Percentiles rank a stretch among this genome's conserved stretches.
Conservation (phyloP, 2,329 filamentous ascomycete genomes). For the Fusarium tricinctum region DNA sequence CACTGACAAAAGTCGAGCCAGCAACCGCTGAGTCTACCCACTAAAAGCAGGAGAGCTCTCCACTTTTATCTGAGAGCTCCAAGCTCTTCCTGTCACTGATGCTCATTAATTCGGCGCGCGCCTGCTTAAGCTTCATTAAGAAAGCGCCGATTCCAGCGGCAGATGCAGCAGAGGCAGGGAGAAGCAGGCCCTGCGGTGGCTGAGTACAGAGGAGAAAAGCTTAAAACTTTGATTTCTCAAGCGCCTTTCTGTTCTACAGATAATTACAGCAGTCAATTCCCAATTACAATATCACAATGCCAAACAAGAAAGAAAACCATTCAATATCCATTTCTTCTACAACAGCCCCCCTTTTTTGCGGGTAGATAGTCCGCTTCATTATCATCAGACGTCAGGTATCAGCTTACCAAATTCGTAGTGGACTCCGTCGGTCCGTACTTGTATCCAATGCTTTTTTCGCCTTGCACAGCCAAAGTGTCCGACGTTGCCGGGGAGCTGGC, state of each 20-base stretch:
- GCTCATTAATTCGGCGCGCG: conserved; percentile 33
- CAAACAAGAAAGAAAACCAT: too few species aligned
- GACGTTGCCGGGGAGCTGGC: conserved; percentile 25
- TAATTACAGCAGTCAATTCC: neutral
- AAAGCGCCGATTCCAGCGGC: conserved; percentile 28
- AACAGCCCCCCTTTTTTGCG: conserved; percentile 2
- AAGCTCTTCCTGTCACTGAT: conserved; percentile 35
- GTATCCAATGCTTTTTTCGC: conserved; percentile 1
- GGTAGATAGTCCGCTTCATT: conserved; percentile 1
- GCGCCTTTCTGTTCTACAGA: neutral
- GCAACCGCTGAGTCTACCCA: conserved; percentile 20
- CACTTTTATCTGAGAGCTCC: conserved; percentile 28
- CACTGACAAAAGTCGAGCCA: conserved; percentile 8
- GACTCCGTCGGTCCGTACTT: conserved; percentile 12
- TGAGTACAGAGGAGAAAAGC: conserved; percentile 25
- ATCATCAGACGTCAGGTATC: conserved; percentile 6
- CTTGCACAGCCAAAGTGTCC: conserved; percentile 14
- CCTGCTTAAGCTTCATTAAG: conserved; percentile 27
- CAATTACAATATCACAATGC: neutral
- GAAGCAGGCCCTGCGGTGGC: conserved; percentile 7
- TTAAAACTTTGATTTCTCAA: conserved; percentile 34
- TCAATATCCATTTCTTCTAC: neutral
- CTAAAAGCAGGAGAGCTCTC: conserved; percentile 14
- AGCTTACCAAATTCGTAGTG: conserved; percentile 1
- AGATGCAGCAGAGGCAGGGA: neutral